Conservation (phyloP, 306 rosid genomes). For the Lathyrus sativus region DNA sequence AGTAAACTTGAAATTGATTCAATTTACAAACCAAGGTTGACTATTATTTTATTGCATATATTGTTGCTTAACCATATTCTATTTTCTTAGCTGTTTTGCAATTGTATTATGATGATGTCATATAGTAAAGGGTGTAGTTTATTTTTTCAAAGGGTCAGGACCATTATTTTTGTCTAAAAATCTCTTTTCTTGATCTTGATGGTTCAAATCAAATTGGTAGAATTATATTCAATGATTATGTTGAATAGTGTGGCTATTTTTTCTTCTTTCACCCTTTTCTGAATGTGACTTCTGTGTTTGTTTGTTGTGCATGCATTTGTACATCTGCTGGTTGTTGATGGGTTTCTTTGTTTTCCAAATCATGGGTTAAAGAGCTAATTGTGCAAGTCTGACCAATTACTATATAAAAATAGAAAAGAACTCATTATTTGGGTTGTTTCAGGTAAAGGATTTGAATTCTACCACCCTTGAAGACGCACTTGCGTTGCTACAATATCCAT, state of each 20-base stretch:
- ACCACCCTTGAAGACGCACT: constrained; percentile 72
- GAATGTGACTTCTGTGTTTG: not conserved
- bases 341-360: constrained; percentile 32
- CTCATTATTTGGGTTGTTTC: constrained; percentile 41
- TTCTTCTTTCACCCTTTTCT: not conserved
- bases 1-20: constrained; percentile 1
- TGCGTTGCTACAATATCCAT: constrained; percentile 70
- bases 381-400: constrained; percentile 26
- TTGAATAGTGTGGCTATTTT: constrained; percentile 11
- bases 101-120: not conserved
- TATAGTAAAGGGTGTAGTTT: too few species aligned
- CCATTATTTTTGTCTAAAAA: not conserved
- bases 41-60: not conserved
- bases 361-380: constrained; percentile 7
- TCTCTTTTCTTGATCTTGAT: constrained; percentile 6
- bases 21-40: not conserved
- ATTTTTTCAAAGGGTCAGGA: not conserved
- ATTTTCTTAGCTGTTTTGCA: not conserved
- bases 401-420: constrained; percentile 19
- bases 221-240: not conserved
- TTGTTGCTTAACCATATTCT: not conserved
- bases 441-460: constrained; percentile 73
- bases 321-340: constrained; percentile 24
- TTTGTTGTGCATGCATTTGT: constrained; percentile 13
- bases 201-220: constrained; percentile 11